These are phyloP conservation scores for Nakataea oryzae DNA, from an alignment of 2,329 filamentous ascomycete genomes.

Conservation along the genomic window DNA sequence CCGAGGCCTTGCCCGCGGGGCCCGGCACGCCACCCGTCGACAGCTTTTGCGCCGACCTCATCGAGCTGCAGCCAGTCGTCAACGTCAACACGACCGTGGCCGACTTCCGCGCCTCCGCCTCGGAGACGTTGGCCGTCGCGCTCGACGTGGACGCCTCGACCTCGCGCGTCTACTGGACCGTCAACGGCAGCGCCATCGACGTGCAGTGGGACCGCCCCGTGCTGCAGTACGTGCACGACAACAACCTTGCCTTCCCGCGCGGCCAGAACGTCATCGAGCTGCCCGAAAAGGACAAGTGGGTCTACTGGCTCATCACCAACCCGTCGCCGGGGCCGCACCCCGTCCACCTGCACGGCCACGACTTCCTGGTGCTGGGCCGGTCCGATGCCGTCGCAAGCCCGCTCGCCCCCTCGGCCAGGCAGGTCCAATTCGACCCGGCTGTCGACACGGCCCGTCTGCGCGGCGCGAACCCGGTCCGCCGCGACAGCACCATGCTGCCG, in stretches of 20 bases:
- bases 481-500: conserved; percentile 36
- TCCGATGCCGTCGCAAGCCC: conserved; percentile 7
- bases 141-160: conserved; percentile 5
- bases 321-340: conserved; percentile 12
- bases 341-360: conserved; percentile 18
- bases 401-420: conserved; percentile 5
- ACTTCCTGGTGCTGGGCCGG: conserved; percentile 11
- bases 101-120: not conserved
- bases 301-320: conserved; percentile 20
- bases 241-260: conserved; percentile 15
- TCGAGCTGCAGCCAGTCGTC: conserved; percentile 5
- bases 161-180: conserved; percentile 6
- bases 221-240: conserved; percentile 17
- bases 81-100: not conserved
- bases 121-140: conserved; percentile 7
- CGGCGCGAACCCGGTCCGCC: conserved; percentile 30
- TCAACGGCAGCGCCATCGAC: conserved; percentile 18
- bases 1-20: conserved; percentile 11
- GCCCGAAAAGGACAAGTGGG: conserved; percentile 11
- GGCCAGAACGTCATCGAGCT: conserved; percentile 13
- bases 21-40: conserved; percentile 6
- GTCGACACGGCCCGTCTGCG: conserved; percentile 19
- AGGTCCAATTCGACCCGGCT: conserved; percentile 14
- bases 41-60: conserved; percentile 2
- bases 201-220: conserved; percentile 25